phyloP scores from a whole-genome alignment of 2,329 filamentous ascomycete species.

The Cephalotrichum gorgonifer region DNA sequence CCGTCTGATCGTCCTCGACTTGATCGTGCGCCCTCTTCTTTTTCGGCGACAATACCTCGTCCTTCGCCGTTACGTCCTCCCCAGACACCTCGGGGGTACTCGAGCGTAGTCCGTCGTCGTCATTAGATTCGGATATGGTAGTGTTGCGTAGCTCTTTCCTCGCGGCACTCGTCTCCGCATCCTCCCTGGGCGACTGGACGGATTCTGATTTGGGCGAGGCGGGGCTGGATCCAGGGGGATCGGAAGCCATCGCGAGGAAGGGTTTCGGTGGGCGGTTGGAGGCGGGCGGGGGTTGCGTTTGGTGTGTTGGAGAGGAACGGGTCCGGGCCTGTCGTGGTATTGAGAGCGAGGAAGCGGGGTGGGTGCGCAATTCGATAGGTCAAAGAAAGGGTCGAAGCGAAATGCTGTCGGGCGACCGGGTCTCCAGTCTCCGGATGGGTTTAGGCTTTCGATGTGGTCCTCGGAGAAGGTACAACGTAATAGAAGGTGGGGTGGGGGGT shows the following conservation, averaged over 20 bases:
- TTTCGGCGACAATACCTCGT: conserved; percentile 49
- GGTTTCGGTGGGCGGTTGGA: not conserved
- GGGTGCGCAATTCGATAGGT: too few species aligned
- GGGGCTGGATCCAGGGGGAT: conserved; percentile 1
- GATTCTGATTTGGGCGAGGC: conserved; percentile 13
- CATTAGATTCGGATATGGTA: conserved; percentile 37
- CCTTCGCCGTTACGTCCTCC: conserved; percentile 27
- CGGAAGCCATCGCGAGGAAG: conserved; percentile 1
- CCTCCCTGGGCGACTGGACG: conserved; percentile 30
- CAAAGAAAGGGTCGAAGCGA: too few species aligned
- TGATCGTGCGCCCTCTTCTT: conserved; percentile 56
- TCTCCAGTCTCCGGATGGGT: too few species aligned
- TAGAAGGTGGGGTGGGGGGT: too few species aligned
- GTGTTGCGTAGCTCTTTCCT: conserved; percentile 56
- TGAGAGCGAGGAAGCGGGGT: too few species aligned
- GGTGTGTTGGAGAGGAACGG: too few species aligned
- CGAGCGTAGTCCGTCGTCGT: conserved; percentile 23
- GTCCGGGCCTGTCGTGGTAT: too few species aligned
- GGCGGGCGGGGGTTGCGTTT: not conserved
- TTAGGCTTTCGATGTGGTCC: too few species aligned
- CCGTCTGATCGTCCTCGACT: conserved; percentile 34
- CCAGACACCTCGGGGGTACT: conserved; percentile 15
- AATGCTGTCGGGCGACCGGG: too few species aligned
- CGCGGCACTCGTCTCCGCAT: conserved; percentile 52
- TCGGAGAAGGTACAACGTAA: too few species aligned